These are phyloP conservation scores for Primulina eburnea DNA, from an alignment of 257 asterid genomes.

Conservation along the genomic window DNA sequence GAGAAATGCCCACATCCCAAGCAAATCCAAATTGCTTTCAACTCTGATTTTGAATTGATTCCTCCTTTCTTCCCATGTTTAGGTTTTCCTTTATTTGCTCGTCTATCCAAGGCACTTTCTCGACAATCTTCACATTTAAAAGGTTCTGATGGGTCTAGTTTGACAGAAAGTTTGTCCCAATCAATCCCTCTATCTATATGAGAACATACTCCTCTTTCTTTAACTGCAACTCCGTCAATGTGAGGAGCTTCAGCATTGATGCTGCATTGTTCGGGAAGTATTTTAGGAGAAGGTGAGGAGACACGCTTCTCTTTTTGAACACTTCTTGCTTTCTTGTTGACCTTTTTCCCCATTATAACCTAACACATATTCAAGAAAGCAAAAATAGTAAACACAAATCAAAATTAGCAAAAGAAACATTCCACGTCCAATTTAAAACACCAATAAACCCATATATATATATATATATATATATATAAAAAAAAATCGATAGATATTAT, in stretches of 20 bases:
- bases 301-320: slow-evolving; percentile 57
- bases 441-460: not conserved
- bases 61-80: slow-evolving; percentile 73
- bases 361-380: slow-evolving; percentile 30
- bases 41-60: slow-evolving; percentile 37
- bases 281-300: slow-evolving; percentile 32
- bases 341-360: slow-evolving; percentile 81
- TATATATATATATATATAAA: not conserved
- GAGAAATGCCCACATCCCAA: slow-evolving; percentile 75
- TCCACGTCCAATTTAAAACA: not conserved
- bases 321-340: slow-evolving; percentile 59
- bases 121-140: slow-evolving; percentile 73
- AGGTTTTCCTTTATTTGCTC: slow-evolving; percentile 51
- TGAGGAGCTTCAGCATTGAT: slow-evolving; percentile 35
- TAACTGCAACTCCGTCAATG: slow-evolving; percentile 31
- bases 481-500: not conserved
- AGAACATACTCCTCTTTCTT: slow-evolving; percentile 52
- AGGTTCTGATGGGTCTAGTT: slow-evolving; percentile 43
- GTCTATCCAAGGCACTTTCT: slow-evolving; percentile 50
- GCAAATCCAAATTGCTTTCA: slow-evolving; percentile 81
- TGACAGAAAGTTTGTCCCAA: slow-evolving; percentile 56
- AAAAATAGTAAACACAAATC: slow-evolving; percentile 14
- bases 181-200: slow-evolving; percentile 61
- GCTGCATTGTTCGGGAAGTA: slow-evolving; percentile 25
- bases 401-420: not conserved